phyloP scores from a whole-genome alignment of 1,139 yeast species.

The Geotrichum candidum region DNA sequence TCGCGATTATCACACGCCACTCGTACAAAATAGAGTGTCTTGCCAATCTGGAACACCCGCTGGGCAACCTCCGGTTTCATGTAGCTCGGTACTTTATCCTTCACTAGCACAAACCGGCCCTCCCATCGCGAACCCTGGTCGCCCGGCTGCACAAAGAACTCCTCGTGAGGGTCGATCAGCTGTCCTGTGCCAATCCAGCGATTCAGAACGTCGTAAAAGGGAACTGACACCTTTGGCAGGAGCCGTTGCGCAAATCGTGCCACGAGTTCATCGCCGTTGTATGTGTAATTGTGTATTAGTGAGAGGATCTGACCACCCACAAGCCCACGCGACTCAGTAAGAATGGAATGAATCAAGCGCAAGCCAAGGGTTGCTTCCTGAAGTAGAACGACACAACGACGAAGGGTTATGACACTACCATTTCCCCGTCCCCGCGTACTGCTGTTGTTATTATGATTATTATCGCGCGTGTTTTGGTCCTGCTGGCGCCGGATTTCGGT shows the following conservation, averaged over 20 bases:
- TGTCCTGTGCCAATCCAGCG: constrained; percentile 72
- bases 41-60: constrained; percentile 70
- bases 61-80: constrained; percentile 45
- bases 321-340: constrained; percentile 35
- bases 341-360: constrained; percentile 46
- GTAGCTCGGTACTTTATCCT: constrained; percentile 54
- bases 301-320: constrained; percentile 56
- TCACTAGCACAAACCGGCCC: constrained; percentile 31
- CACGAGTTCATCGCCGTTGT: constrained; percentile 59
- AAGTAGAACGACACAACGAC: constrained; percentile 43
- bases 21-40: constrained; percentile 63
- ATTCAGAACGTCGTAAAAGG: constrained; percentile 57
- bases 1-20: constrained; percentile 56
- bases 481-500: constrained; percentile 30
- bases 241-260: constrained; percentile 41
- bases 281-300: constrained; percentile 45
- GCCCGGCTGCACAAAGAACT: constrained; percentile 53
- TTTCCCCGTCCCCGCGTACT: constrained; percentile 1
- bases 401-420: constrained; percentile 30
- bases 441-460: background rate
- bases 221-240: constrained; percentile 47
- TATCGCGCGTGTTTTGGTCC: constrained; percentile 12
- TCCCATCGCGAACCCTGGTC: constrained; percentile 28
- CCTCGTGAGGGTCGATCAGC: constrained; percentile 49
- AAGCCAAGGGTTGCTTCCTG: constrained; percentile 49